Percentiles rank a stretch among this genome's conserved stretches.
These are phyloP conservation scores for Fusarium mexicanum DNA, from an alignment of 2,329 filamentous ascomycete species.

Conservation along the genomic window DNA sequence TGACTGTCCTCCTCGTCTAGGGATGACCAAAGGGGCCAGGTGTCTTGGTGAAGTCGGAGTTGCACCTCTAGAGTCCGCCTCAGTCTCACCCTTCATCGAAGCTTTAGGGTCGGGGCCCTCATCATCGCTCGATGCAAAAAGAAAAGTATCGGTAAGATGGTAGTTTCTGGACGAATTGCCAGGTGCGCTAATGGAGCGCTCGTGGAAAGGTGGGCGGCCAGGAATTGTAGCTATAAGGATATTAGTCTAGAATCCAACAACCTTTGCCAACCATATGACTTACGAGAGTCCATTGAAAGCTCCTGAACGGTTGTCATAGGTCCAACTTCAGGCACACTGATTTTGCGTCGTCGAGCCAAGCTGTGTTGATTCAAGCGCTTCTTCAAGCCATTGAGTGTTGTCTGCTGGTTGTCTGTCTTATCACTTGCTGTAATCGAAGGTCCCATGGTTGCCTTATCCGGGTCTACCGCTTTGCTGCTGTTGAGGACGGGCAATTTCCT, in stretches of 20 bases:
- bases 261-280: constrained; percentile 42
- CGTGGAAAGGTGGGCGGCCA: constrained; percentile 70
- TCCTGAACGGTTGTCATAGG: constrained; percentile 77
- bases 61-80: not conserved
- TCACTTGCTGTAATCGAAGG: constrained; percentile 55
- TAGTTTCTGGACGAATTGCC: constrained; percentile 60
- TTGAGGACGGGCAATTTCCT: constrained; percentile 55
- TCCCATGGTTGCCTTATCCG: constrained; percentile 59
- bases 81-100: constrained; percentile 37
- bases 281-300: constrained; percentile 75
- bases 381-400: constrained; percentile 54
- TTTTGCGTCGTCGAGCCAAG: constrained; percentile 67
- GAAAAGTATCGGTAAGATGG: constrained; percentile 38
- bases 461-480: constrained; percentile 60
- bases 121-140: constrained; percentile 38
- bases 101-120: constrained; percentile 37
- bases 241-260: constrained; percentile 25
- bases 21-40: constrained; percentile 67
- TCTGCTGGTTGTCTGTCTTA: constrained; percentile 51
- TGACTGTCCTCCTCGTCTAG: constrained; percentile 41
- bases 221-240: constrained; percentile 69
- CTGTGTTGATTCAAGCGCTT: constrained; percentile 67
- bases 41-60: constrained; percentile 60
- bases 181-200: constrained; percentile 71
- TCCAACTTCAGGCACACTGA: constrained; percentile 71